Evolutionary conservation across 2,329 filamentous ascomycete species (phyloP).

Genomic region (Verticillium dahliae): DNA sequence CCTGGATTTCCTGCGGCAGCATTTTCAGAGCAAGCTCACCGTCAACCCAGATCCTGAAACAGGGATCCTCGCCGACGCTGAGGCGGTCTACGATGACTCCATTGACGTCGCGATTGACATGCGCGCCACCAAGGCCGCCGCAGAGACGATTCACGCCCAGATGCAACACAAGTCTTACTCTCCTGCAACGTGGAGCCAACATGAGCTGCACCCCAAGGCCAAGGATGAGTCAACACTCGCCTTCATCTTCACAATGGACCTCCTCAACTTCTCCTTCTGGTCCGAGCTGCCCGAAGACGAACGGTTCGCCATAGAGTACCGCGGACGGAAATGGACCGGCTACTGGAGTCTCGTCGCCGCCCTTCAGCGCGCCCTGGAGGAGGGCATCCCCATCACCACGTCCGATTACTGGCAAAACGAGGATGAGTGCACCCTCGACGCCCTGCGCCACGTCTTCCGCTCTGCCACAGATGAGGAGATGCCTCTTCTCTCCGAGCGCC

Average conservation of each 20-base stretch:
- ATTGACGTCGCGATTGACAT: slow-evolving; percentile 90
- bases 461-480: slow-evolving; percentile 83
- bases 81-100: slow-evolving; percentile 85
- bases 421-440: slow-evolving; percentile 66
- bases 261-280: slow-evolving; percentile 98
- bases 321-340: slow-evolving; percentile 77
- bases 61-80: slow-evolving; percentile 72
- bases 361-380: slow-evolving; percentile 79
- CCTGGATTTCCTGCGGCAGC: slow-evolving; percentile 76
- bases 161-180: slow-evolving; percentile 85
- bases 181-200: slow-evolving; percentile 77
- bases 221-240: slow-evolving; percentile 75
- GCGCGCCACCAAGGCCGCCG: slow-evolving; percentile 74
- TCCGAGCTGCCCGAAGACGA: slow-evolving; percentile 63
- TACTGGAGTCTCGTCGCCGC: slow-evolving; percentile 93
- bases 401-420: slow-evolving; percentile 81
- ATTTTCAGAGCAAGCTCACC: slow-evolving; percentile 55
- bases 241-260: slow-evolving; percentile 96
- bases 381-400: slow-evolving; percentile 85
- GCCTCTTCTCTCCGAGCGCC: slow-evolving; percentile 71
- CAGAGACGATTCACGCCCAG: slow-evolving; percentile 67
- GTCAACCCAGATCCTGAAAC: slow-evolving; percentile 62
- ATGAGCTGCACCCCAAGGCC: slow-evolving; percentile 80
- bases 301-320: slow-evolving; percentile 78
- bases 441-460: slow-evolving; percentile 72